Base-by-base conservation (phyloP, 805 yeast species). In the Kluyveromyces nonfermentans region DNA sequence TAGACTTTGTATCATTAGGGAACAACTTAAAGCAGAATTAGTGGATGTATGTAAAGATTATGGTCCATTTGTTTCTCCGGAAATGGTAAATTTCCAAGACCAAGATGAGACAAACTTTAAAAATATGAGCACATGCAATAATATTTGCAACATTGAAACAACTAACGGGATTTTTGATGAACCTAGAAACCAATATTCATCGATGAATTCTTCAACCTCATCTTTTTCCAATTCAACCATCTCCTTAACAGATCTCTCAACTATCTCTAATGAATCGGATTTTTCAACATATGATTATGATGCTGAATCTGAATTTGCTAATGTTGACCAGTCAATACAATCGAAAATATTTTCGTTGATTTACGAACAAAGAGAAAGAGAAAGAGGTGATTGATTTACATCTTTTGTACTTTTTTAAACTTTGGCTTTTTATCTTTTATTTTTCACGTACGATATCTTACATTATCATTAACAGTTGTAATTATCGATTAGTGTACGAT, bases 31-130 rank as follows among this genome's bases (percentile, higher is more conserved):
- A 31, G 64, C 69, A 42, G 85, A 85, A 45, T 80, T 93, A 41
- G 87, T 96, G 0, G 82, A 77, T 39, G 67, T 82, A 19, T 86
- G 93, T 41, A 87, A 90, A 59, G 78, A 77, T 37, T 73, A 82
- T 46, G 98, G 97, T 0, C 95, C 96, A 4, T 74, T 77, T 52
- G 70, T 90, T 36, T 90, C 80, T 70, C 95, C 96, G 7, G 95
- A 90, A 62, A 85, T 89, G 63, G 81, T 82, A 15, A 60, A 59
- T 28, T 51, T 56, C 37, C 43, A 31, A 3, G 38, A 41, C n/a
- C 42, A 42, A 25, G 33, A 43, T 18, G 41, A 36, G 4, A 34
- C 16, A 2, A 37, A 42, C 28, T 30, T 28, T 15, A 45, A 42
- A 46, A 49, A 33, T 41, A 16, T 37, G 42, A 37, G 35, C 37